phyloP scores from a whole-genome alignment of 805 yeast species.

The Metschnikowia vanudenii region DNA sequence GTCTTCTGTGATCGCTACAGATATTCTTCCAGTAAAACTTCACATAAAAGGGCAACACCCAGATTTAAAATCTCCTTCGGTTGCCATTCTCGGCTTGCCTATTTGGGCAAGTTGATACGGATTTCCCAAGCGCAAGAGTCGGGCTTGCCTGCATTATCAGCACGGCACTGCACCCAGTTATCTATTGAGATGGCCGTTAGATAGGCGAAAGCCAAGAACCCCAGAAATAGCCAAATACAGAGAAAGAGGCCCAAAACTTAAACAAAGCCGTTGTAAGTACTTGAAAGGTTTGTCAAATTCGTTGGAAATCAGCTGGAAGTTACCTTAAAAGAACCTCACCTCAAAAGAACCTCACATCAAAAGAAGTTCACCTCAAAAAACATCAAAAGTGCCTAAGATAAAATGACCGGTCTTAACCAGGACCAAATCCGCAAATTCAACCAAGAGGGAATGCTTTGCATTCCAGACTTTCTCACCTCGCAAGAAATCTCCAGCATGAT shows the following conservation, averaged over 20 bases:
- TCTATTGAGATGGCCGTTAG: background rate
- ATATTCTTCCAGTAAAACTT: too few relatives aligned
- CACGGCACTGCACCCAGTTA: background rate
- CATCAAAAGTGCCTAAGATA: background rate
- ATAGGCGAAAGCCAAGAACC: background rate
- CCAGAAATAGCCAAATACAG: background rate
- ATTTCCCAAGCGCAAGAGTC: background rate
- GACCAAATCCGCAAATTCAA: conserved; percentile 52
- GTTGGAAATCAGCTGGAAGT: too few relatives aligned
- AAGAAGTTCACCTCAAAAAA: too few relatives aligned
- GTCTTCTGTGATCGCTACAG: too few relatives aligned
- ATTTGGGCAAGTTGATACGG: background rate
- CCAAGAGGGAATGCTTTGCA: conserved; percentile 58
- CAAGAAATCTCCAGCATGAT: conserved; percentile 43
- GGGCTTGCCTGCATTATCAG: background rate
- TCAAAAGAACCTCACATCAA: too few relatives aligned
- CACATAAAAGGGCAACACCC: too few relatives aligned
- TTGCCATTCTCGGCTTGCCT: too few relatives aligned
- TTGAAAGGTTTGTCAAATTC: too few relatives aligned
- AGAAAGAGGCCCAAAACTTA: background rate
- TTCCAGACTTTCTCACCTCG: conserved; percentile 51
- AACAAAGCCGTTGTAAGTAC: too few relatives aligned
- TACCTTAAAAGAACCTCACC: too few relatives aligned
- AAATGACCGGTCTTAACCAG: conserved; percentile 33
- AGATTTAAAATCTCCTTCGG: too few relatives aligned